Conservation (phyloP, 2,329 filamentous ascomycete species). For the Gaeumannomyces sp. region DNA sequence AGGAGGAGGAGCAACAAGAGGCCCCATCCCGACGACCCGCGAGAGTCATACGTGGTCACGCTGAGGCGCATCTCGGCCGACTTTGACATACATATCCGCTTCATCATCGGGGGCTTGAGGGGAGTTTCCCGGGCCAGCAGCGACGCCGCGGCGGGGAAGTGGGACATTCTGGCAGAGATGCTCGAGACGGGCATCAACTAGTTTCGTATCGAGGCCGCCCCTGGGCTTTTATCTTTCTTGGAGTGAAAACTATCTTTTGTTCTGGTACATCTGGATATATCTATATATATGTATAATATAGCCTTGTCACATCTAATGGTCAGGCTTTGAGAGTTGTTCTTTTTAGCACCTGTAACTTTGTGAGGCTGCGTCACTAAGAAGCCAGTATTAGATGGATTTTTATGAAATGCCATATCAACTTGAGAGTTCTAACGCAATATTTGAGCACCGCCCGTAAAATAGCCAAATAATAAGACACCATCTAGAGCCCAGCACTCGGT, state of each 20-base stretch:
- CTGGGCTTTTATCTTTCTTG: neutral
- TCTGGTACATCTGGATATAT: neutral
- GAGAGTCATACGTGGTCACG: constrained; percentile 41
- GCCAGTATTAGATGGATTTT: no score
- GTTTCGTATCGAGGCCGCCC: no score
- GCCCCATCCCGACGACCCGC: constrained; percentile 12
- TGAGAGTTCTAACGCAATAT: no score
- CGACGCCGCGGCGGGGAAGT: constrained; percentile 45
- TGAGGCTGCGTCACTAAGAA: no score
- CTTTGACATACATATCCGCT: constrained; percentile 60
- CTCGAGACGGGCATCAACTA: constrained; percentile 47
- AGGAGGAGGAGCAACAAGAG: constrained; percentile 2
- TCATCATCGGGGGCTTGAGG: constrained; percentile 66
- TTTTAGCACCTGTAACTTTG: no score
- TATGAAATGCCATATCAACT: no score
- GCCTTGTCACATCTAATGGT: neutral
- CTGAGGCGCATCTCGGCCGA: constrained; percentile 53
- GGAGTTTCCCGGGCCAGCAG: constrained; percentile 69
- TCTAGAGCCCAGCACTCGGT: no score
- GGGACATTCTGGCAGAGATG: constrained; percentile 79
- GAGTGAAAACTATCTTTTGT: neutral
- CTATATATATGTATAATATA: neutral
- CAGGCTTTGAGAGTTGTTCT: no score
- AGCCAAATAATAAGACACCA: no score
- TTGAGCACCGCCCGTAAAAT: no score